These are phyloP conservation scores for Collybia nuda DNA, from an alignment of 768 basidiomycete species.

Conservation along the genomic window DNA sequence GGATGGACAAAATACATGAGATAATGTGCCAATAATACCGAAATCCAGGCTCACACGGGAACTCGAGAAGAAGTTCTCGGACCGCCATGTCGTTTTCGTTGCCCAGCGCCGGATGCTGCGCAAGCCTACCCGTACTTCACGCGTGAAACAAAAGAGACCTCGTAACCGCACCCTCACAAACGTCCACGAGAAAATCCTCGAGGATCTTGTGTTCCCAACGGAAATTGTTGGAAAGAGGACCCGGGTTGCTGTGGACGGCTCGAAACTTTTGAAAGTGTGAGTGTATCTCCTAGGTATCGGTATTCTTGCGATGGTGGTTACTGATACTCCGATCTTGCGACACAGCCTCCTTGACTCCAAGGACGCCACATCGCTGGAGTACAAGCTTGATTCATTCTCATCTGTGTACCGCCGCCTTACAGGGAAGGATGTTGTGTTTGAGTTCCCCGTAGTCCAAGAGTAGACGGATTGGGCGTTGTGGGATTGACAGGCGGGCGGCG, in stretches of 20 bases:
- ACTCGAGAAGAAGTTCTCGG: conserved; percentile 99
- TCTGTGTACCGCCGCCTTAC: conserved; percentile 94
- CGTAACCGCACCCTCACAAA: conserved; percentile 95
- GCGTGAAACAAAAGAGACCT: conserved; percentile 94
- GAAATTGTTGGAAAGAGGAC: conserved; percentile 99
- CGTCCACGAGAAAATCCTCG: conserved; percentile 97
- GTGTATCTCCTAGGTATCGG: conserved; percentile 30
- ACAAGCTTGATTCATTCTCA: conserved; percentile 99
- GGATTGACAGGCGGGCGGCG: conserved; percentile 22
- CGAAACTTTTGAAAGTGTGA: conserved; percentile 96
- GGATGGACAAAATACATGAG: conserved; percentile 3
- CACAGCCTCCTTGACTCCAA: conserved; percentile 94
- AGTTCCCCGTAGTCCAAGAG: conserved; percentile 80
- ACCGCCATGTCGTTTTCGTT: conserved; percentile 98
- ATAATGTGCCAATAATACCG: conserved; percentile 8
- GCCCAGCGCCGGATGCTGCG: conserved; percentile 98
- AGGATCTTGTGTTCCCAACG: conserved; percentile 98
- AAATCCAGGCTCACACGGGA: conserved; percentile 86
- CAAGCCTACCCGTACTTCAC: conserved; percentile 93
- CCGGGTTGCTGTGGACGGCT: conserved; percentile 89
- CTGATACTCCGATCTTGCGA: conserved; percentile 13
- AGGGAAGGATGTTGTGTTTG: conserved; percentile 95
- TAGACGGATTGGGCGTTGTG: conserved; percentile 37
- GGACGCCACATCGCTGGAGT: conserved; percentile 96
- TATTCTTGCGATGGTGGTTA: conserved; percentile 7